These are phyloP conservation scores for Neurospora crassa DNA, from an alignment of 2,329 filamentous ascomycete species.

Conservation along the genomic window DNA sequence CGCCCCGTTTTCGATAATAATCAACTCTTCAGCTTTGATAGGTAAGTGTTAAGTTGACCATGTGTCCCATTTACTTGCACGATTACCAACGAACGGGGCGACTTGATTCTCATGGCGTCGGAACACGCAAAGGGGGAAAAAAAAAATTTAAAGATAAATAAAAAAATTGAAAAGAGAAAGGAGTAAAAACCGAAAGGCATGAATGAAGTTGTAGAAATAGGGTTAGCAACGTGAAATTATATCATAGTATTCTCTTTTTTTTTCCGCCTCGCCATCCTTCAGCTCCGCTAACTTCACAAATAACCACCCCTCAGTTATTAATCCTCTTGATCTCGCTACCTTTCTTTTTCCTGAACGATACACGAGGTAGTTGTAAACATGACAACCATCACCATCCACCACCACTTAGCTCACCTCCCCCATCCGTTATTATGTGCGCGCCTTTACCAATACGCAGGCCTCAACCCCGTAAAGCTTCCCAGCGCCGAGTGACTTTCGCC, in stretches of 20 bases:
- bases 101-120: not conserved
- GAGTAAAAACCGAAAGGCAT: not conserved
- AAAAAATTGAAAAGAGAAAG: too few species aligned
- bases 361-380: not conserved
- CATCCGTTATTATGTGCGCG: not conserved
- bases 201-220: not conserved
- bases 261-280: not conserved
- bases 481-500: slow-evolving; percentile 35
- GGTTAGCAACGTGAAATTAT: not conserved
- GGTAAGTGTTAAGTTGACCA: too few species aligned
- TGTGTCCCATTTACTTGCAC: not conserved
- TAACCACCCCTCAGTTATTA: not conserved
- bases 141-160: too few species aligned
- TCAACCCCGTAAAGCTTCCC: slow-evolving; percentile 27
- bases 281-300: not conserved
- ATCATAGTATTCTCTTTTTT: not conserved
- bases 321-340: not conserved
- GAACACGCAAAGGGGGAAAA: too few species aligned
- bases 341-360: not conserved
- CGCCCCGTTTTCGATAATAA: too few species aligned
- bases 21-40: too few species aligned
- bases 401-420: not conserved
- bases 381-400: not conserved
- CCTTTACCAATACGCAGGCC: slow-evolving; percentile 22
- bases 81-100: not conserved